Percentiles rank a stretch among this genome's conserved stretches.
phyloP scores from a whole-genome alignment of 2,329 filamentous ascomycete species.

The Arthrobotrys pseudoclavata region DNA sequence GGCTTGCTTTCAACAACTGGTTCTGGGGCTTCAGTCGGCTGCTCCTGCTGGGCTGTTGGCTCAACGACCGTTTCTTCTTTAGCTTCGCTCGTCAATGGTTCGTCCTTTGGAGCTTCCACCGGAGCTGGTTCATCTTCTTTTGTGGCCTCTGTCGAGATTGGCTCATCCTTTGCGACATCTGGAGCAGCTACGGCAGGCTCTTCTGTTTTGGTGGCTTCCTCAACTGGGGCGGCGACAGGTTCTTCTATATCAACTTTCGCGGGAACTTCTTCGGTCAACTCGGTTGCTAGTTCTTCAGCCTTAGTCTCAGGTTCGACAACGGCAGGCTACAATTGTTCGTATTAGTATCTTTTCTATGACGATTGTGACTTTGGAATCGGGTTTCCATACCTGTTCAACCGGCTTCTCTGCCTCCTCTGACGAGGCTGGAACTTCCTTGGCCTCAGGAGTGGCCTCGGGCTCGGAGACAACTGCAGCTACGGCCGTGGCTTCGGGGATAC shows the following conservation, averaged over 20 bases:
- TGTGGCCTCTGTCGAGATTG: constrained; percentile 4
- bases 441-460: constrained; percentile 15
- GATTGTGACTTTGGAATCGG: background rate
- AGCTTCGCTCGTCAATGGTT: background rate
- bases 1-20: constrained; percentile 2
- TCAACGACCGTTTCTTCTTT: constrained; percentile 3
- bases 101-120: constrained; percentile 30
- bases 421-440: constrained; percentile 11
- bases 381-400: constrained; percentile 33
- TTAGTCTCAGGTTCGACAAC: constrained; percentile 25
- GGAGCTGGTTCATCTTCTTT: constrained; percentile 9
- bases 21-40: constrained; percentile 8
- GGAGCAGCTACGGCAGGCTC: constrained; percentile 10
- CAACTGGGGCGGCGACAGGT: constrained; percentile 5
- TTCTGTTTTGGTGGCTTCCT: constrained; percentile 21
- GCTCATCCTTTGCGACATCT: constrained; percentile 21
- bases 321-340: constrained; percentile 7
- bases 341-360: background rate
- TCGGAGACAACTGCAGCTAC: constrained; percentile 13
- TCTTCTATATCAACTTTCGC: constrained; percentile 29
- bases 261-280: constrained; percentile 16
- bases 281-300: background rate
- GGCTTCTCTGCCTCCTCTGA: constrained; percentile 21
- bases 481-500: background rate
- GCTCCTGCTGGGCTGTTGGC: background rate